Evolutionary conservation across 1,284 basidiomycete genomes (phyloP).

Genomic region (Stereum hirsutum): DNA sequence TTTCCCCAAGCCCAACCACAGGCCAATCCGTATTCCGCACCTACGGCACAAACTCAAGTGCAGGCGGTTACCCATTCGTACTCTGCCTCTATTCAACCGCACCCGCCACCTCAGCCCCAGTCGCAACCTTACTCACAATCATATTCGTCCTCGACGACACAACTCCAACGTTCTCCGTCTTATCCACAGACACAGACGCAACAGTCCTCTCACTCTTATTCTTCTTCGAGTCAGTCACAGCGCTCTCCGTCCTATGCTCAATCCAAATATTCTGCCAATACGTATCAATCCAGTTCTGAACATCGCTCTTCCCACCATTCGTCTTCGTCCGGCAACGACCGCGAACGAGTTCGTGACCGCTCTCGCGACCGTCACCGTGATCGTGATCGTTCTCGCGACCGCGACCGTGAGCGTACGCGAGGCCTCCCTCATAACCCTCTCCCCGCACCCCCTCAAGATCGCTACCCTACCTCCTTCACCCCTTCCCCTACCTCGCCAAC

Average conservation of each 20-base stretch:
- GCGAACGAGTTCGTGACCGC: background rate
- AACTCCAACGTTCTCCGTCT: background rate
- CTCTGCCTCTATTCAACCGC: too few species aligned
- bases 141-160: background rate
- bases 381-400: background rate
- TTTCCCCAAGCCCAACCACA: background rate
- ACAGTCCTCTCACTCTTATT: background rate
- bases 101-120: background rate
- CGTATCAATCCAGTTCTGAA: background rate
- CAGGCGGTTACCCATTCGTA: too few species aligned
- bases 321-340: background rate
- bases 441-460: constrained; percentile 21
- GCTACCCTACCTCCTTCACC: constrained; percentile 17
- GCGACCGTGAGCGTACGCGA: constrained; percentile 2
- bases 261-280: background rate
- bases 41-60: background rate
- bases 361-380: background rate
- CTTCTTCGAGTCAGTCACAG: background rate
- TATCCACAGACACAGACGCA: background rate
- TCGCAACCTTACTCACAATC: background rate
- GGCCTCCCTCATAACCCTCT: constrained; percentile 15
- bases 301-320: background rate
- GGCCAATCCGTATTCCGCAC: background rate
- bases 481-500: constrained; percentile 12
- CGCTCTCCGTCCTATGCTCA: background rate